Percentiles rank a stretch among this genome's conserved stretches.
Conservation (phyloP, 1,139 yeast genomes). For the Debaryomyces coudertii region DNA sequence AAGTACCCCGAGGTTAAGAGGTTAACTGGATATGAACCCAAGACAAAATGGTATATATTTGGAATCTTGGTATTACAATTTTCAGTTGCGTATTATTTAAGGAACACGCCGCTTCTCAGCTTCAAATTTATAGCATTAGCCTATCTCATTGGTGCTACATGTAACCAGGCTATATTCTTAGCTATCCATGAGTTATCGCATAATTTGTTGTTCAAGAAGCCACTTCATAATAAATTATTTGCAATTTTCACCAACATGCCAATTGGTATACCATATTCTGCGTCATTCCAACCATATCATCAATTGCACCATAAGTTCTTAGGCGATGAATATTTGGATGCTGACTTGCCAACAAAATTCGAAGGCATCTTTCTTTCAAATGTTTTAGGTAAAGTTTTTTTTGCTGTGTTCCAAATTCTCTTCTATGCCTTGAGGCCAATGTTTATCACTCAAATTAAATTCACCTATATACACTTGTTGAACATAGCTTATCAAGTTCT, state of each 20-base stretch:
- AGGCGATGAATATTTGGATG: conserved; percentile 85
- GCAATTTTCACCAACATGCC: conserved; percentile 81
- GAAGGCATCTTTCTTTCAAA: conserved; percentile 78
- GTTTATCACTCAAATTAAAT: conserved; percentile 74
- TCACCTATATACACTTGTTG: conserved; percentile 73
- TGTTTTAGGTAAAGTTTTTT: conserved; percentile 84
- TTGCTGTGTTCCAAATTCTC: conserved; percentile 85
- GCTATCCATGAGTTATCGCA: conserved; percentile 90
- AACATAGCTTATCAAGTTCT: conserved; percentile 64
- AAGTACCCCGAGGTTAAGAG: conserved; percentile 80
- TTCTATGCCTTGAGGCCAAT: conserved; percentile 91
- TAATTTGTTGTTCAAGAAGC: conserved; percentile 81
- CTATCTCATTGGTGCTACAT: conserved; percentile 82
- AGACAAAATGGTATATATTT: conserved; percentile 73
- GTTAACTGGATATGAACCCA: conserved; percentile 84
- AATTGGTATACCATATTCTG: conserved; percentile 87
- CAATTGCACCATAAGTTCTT: conserved; percentile 87
- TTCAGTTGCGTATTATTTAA: conserved; percentile 59
- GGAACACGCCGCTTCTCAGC: conserved; percentile 56
- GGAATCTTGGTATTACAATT: conserved; percentile 70
- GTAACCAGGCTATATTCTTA: conserved; percentile 79
- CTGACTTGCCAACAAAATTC: conserved; percentile 80
- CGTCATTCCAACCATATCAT: conserved; percentile 91
- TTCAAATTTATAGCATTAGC: conserved; percentile 65
- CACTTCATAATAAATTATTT: conserved; percentile 74